Base-by-base conservation (phyloP, 352 stramenopile species). In the Phytophthora meadii region DNA sequence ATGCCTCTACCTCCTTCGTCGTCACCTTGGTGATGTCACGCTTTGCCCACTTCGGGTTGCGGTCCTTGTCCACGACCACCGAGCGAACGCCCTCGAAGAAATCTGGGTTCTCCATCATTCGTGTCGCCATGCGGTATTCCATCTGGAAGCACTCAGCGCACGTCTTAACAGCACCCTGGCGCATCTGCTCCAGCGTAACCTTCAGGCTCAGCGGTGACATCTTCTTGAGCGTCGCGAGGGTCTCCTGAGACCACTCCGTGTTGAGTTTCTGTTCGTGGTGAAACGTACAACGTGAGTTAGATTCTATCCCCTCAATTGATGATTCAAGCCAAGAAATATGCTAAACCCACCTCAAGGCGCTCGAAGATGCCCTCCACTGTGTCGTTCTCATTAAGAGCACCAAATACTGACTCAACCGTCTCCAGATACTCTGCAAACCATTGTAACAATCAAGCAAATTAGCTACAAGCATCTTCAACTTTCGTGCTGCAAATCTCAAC, bases 1-100 rank as follows among this genome's bases (percentile, higher is more conserved):
- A 95, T 45, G 45, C 65, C 50, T 92, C 67, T 30, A 98, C 86
- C n/a, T 91, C 73, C 25, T 90, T 79, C 1, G 64, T 47, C 48
- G 70, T 82, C 37, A 97, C 82, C 34, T 85, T 77, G 17, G 76
- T 70, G 14, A 94, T 55, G 24, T 84, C 75, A 19, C 68, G 66
- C 65, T 90, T 83, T 30, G 72, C 37, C 97, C 97, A 99, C 68
- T 92, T 95, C 9, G 97, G 97, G 48, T 87, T 81, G 28, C 87
- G 84, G 79, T 99, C 95, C 71, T 98, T 99, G 79, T 99, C 97
- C 8, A 99, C 85, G 46, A 99, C 84, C 45, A 98, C 85, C 32
- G 97, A 93, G 54, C 97, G 88, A 22, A 99, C 95, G 11, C 97
- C 97, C 71, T 99, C 97, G 61, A 97, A 98, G 72, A 99, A 99